Evolutionary conservation across 257 asterid genomes (phyloP).

Genomic region (Solanum paucissectum): DNA sequence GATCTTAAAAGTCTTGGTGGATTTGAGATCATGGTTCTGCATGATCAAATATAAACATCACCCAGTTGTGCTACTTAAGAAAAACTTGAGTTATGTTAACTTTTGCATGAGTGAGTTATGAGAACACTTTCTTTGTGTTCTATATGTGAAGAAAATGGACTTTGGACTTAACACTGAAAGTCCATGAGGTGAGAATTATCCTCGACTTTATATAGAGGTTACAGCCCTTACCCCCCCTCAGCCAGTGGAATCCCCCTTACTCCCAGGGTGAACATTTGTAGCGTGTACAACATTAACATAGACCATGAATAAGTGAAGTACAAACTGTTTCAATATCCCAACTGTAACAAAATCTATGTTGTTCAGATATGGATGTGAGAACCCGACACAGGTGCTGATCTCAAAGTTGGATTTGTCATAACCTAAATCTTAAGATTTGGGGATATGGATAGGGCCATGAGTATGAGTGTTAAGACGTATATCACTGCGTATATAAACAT

Average conservation of each 20-base stretch:
- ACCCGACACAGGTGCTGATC: neutral
- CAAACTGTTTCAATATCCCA: neutral
- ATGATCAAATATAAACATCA: neutral
- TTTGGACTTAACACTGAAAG: neutral
- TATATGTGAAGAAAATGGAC: neutral
- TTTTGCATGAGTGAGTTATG: neutral
- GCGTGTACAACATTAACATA: neutral
- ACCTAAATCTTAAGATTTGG: neutral
- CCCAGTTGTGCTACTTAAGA: neutral
- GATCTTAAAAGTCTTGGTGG: neutral
- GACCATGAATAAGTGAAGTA: neutral
- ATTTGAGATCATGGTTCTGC: neutral
- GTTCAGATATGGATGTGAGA: neutral
- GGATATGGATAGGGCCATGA: neutral
- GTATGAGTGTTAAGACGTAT: neutral
- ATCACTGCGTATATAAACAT: neutral
- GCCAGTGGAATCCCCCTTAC: neutral
- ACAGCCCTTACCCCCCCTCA: neutral
- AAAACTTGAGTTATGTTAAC: neutral
- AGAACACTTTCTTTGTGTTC: neutral
- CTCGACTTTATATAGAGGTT: neutral
- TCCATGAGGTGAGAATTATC: neutral
- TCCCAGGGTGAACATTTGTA: neutral
- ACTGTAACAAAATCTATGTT: neutral
- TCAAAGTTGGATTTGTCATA: neutral